Percentiles rank a stretch among this genome's conserved stretches.
These are phyloP conservation scores for Penicillium flavigenum DNA, from an alignment of 495 filamentous ascomycete genomes.

Conservation along the genomic window DNA sequence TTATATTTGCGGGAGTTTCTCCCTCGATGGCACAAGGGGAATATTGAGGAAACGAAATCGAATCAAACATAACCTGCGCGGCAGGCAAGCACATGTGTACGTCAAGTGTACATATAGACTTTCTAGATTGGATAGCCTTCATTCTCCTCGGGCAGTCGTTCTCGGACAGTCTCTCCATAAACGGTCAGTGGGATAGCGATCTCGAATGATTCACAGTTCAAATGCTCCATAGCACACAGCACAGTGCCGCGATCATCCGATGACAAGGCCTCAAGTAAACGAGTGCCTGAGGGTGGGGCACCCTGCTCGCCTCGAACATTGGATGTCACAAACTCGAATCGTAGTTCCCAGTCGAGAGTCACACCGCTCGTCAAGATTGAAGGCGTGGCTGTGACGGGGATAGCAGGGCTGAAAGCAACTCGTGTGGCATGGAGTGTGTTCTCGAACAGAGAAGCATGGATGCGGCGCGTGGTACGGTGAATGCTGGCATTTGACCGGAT, in stretches of 20 bases:
- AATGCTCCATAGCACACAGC: conserved; percentile 67
- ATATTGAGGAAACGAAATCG: conserved; percentile 22
- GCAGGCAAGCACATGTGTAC: conserved; percentile 7
- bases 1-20: conserved; percentile 6
- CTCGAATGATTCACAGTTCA: conserved; percentile 87
- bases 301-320: conserved; percentile 33
- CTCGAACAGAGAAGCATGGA: conserved; percentile 73
- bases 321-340: conserved; percentile 85
- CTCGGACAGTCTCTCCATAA: conserved; percentile 66
- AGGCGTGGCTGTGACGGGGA: conserved; percentile 78
- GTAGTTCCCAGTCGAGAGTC: conserved; percentile 78
- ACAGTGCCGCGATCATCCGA: conserved; percentile 75
- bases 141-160: conserved; percentile 45
- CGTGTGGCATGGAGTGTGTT: conserved; percentile 75
- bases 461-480: conserved; percentile 75
- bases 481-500: conserved; percentile 83
- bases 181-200: conserved; percentile 79
- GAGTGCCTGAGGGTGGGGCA: conserved; percentile 36
- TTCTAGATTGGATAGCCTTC: conserved; percentile 46
- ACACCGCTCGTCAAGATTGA: conserved; percentile 88
- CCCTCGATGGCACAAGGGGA: conserved; percentile 7
- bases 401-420: conserved; percentile 75
- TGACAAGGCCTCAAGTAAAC: conserved; percentile 51
- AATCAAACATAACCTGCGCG: conserved; percentile 12
- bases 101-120: neutral